Evolutionary conservation across 1,284 basidiomycete species (phyloP).

Genomic region (Heliocybe sulcata): DNA sequence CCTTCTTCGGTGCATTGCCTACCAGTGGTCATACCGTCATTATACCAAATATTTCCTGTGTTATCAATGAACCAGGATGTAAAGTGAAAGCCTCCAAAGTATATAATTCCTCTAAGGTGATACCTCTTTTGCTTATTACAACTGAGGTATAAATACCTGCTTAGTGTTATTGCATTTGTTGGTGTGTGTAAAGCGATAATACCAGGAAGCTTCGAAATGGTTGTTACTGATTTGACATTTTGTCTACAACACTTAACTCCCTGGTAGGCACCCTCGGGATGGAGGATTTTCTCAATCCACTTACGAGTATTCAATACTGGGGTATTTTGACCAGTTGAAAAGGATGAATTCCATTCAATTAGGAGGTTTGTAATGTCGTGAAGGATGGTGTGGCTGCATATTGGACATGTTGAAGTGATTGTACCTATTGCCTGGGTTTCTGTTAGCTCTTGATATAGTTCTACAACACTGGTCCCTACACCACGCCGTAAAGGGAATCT

Average conservation of each 20-base stretch:
- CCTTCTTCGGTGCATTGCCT: slow-evolving; percentile 1
- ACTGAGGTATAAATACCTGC: neutral
- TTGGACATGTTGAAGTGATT: no score
- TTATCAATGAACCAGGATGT: neutral
- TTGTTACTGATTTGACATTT: neutral
- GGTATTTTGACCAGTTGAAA: no score
- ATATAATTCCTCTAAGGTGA: neutral
- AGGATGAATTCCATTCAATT: no score
- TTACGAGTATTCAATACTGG: no score
- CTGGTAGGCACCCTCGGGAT: neutral
- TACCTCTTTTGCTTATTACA: neutral
- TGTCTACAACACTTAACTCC: neutral
- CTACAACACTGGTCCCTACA: no score
- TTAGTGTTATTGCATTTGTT: neutral
- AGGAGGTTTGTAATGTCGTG: no score
- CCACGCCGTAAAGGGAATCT: no score
- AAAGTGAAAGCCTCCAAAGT: neutral
- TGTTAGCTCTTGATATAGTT: no score
- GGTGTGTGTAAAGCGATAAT: neutral
- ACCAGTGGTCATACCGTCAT: neutral
- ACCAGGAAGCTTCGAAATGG: neutral
- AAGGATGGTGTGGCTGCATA: no score
- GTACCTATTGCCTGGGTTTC: no score
- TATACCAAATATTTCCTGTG: neutral
- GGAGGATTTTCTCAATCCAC: no score